A percentile compares a stretch with the other conserved stretches of the same genome.
Conservation (phyloP, 1,284 basidiomycete species). For the Phylloporus sp. region DNA sequence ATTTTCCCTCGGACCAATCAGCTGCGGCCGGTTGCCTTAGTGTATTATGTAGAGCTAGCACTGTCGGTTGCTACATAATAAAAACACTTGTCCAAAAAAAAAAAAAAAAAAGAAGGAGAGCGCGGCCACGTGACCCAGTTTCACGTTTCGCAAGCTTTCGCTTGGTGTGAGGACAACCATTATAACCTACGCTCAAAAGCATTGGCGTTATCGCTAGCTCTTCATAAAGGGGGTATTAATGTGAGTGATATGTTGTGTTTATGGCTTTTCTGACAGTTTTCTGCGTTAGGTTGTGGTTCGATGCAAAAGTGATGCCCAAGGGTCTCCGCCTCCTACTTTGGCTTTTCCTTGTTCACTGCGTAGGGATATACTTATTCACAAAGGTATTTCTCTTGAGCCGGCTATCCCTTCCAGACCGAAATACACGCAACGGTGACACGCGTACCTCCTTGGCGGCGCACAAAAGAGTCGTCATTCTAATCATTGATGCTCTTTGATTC, state of each 20-base stretch:
- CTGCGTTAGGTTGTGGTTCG: background rate
- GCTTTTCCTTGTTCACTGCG: conserved; percentile 67
- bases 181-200: background rate
- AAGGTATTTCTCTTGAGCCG: conserved; percentile 89
- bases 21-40: too few relatives aligned
- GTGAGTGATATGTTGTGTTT: conserved; percentile 7
- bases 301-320: conserved; percentile 30
- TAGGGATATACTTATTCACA: conserved; percentile 83
- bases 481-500: conserved; percentile 94
- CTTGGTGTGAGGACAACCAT: too few relatives aligned
- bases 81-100: too few relatives aligned
- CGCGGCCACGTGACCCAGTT: background rate
- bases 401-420: conserved; percentile 74
- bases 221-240: background rate
- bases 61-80: too few relatives aligned
- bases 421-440: conserved; percentile 52
- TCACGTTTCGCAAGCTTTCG: too few relatives aligned
- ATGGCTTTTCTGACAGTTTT: background rate
- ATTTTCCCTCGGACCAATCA: too few relatives aligned
- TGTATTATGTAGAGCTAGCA: too few relatives aligned
- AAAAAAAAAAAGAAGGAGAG: too few relatives aligned
- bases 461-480: conserved; percentile 81
- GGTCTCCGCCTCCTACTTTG: conserved; percentile 55
- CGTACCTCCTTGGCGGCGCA: conserved; percentile 71
- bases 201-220: background rate